These are phyloP conservation scores for Peziza echinospora DNA, from an alignment of 495 filamentous ascomycete genomes.

Conservation along the genomic window DNA sequence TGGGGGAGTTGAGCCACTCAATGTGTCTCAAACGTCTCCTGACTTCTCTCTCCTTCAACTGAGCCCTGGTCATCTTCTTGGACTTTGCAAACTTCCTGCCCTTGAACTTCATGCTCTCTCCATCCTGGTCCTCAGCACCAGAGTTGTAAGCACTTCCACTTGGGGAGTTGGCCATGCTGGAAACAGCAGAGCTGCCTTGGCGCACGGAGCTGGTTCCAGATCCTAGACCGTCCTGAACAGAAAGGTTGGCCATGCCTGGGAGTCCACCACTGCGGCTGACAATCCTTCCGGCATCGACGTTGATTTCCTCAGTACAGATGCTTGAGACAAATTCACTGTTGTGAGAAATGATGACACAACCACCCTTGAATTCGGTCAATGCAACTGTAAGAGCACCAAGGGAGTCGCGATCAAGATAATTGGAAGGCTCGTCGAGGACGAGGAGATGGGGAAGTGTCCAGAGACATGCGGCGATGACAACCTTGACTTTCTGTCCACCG, in stretches of 20 bases:
- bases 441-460: constrained; percentile 98
- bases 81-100: constrained; percentile 54
- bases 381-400: constrained; percentile 87
- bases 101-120: constrained; percentile 62
- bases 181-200: constrained; percentile 29
- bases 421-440: constrained; percentile 95
- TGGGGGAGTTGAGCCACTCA: constrained; percentile 63
- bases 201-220: constrained; percentile 24
- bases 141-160: constrained; percentile 55
- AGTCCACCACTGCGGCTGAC: constrained; percentile 73
- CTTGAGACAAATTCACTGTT: constrained; percentile 97
- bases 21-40: constrained; percentile 78
- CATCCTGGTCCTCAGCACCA: constrained; percentile 49
- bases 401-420: constrained; percentile 95
- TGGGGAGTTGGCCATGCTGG: constrained; percentile 38
- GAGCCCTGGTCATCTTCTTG: constrained; percentile 96
- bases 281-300: constrained; percentile 70
- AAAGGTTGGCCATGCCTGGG: constrained; percentile 24
- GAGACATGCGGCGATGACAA: constrained; percentile 92
- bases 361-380: constrained; percentile 92
- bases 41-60: constrained; percentile 80
- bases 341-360: constrained; percentile 97
- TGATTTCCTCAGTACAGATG: constrained; percentile 83
- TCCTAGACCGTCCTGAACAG: constrained; percentile 29
- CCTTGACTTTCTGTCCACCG: constrained; percentile 99